A percentile compares a stretch with the other conserved stretches of the same genome.
Evolutionary conservation across 805 yeast genomes (phyloP).

Genomic region (Kuraishia molischiana): DNA sequence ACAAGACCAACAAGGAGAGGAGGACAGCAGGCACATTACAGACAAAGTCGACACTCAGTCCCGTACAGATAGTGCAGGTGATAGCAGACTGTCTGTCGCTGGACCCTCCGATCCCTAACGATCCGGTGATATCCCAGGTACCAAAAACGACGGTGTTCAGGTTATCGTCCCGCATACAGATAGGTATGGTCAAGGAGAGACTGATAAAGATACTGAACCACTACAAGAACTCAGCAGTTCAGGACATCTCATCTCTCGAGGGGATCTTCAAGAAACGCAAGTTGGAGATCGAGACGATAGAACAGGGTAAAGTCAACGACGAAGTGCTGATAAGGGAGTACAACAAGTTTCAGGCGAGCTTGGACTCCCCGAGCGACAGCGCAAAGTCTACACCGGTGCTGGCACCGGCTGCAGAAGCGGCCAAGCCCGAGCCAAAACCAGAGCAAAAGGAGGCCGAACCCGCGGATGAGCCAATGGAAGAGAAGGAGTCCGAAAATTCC

Average conservation of each 20-base stretch:
- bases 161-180: constrained; percentile 19
- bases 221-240: constrained; percentile 21
- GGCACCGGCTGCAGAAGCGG: constrained; percentile 2
- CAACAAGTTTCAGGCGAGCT: constrained; percentile 3
- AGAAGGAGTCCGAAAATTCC: too few relatives aligned
- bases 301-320: constrained; percentile 29
- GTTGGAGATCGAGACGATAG: constrained; percentile 29
- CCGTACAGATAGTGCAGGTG: constrained; percentile 24
- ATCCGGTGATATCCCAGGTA: constrained; percentile 19
- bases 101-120: constrained; percentile 10
- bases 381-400: too few relatives aligned
- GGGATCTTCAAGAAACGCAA: constrained; percentile 21
- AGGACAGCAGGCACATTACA: constrained; percentile 11
- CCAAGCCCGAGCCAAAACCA: background rate
- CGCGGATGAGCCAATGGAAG: constrained; percentile 7
- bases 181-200: constrained; percentile 21
- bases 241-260: constrained; percentile 29
- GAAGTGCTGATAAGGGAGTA: constrained; percentile 19
- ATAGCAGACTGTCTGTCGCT: constrained; percentile 23
- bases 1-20: constrained; percentile 12
- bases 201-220: constrained; percentile 21
- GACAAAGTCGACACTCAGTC: constrained; percentile 17
- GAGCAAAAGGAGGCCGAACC: constrained; percentile 7
- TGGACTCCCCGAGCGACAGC: too few relatives aligned
- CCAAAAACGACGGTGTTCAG: constrained; percentile 23